Conservation (phyloP, 176 grass and related monocot genomes). For the Raddia distichophylla region DNA sequence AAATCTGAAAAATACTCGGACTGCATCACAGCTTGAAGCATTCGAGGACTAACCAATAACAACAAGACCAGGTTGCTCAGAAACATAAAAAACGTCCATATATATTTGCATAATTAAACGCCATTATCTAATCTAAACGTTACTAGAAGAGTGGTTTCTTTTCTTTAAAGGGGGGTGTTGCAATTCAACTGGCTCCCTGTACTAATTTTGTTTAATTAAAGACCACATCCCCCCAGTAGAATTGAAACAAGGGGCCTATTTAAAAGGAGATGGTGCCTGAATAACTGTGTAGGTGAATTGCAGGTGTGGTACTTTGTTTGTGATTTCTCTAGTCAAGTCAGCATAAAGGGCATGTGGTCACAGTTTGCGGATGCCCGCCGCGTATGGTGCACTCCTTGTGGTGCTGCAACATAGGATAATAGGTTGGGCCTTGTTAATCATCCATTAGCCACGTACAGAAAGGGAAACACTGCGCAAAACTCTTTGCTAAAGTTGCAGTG, state of each 20-base stretch:
- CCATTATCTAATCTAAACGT: not conserved
- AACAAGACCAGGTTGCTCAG: slow-evolving; percentile 2
- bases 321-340: slow-evolving; percentile 49
- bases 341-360: slow-evolving; percentile 45
- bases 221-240: not conserved
- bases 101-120: slow-evolving; percentile 18
- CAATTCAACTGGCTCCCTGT: not conserved
- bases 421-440: slow-evolving; percentile 15
- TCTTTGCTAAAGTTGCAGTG: slow-evolving; percentile 29
- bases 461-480: slow-evolving; percentile 34
- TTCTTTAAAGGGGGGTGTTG: not conserved
- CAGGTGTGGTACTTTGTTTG: slow-evolving; percentile 16
- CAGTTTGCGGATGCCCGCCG: slow-evolving; percentile 43
- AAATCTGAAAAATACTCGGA: not conserved
- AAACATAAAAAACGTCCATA: slow-evolving; percentile 7
- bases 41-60: slow-evolving; percentile 14
- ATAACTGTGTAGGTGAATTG: slow-evolving; percentile 18
- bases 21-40: slow-evolving; percentile 7
- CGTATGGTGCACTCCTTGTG: slow-evolving; percentile 48
- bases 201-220: not conserved
- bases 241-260: slow-evolving; percentile 12
- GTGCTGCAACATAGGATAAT: slow-evolving; percentile 23
- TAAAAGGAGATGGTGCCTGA: slow-evolving; percentile 23
- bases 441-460: slow-evolving; percentile 34
- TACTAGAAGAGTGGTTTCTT: not conserved